Base-by-base conservation (phyloP, 2,329 filamentous ascomycete species). In the Neofusicoccum sp. region DNA sequence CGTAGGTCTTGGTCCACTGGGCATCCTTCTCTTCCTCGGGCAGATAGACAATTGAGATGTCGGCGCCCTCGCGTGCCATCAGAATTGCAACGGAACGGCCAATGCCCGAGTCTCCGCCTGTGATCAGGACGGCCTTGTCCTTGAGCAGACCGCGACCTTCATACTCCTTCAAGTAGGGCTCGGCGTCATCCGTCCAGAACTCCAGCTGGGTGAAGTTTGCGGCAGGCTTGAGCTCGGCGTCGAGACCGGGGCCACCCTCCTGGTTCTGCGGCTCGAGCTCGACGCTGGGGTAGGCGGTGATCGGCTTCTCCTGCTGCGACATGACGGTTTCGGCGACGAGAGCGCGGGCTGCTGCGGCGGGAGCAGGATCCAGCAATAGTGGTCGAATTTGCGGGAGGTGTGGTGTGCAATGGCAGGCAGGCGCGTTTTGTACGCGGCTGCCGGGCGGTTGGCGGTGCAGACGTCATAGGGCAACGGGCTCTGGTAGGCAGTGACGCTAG, bases 51-150 rank as follows among this genome's bases (percentile, higher is more conserved):
- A 87, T 85, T 29, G 78, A 82, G 49, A 85, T 76, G 66, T 86
- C 81, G 12, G 85, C 83, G 1, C 85, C 85, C 69, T 87, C 85
- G 7, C 83, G 78, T 0, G 85, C 85, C 73, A 85, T 85, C 2
- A 87, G 73, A 1, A 86, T 77, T 0, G 84, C 84, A 1, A 85
- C 78, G 0, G 83, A 76, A 8, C 84, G 68, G 28, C 72, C 71
- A 29, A 74, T 71, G 1, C 71, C 71, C 4, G 66, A 65, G 14
- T 71, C 71, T 9, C 67, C 68, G 0, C 72, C 71, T 16, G 71
- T 73, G 14, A 74, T 64, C 1, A 73, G 64, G 0, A 69, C 67
- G 3, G 69, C 71, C 62, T 76, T 76, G 64, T 70, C 71, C 56
- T 75, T 67, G 12, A 74, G 66, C 22, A 71, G 67, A 11, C 70